Evolutionary conservation across 768 basidiomycete species (phyloP).

Genomic region (Pholiota conissans): DNA sequence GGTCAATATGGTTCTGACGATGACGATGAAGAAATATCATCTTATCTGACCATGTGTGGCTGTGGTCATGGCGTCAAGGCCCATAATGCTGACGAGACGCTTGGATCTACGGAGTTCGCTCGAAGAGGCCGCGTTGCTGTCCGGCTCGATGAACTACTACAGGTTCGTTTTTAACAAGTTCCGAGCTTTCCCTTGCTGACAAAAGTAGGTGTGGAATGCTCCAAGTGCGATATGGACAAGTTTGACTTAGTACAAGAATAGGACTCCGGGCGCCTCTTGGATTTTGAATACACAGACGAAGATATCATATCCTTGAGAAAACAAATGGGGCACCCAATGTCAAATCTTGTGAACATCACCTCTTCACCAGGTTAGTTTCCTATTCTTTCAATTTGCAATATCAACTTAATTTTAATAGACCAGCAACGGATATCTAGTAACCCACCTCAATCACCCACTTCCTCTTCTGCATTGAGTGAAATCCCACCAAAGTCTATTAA

Average conservation of each 20-base stretch:
- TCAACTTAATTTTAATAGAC: slow-evolving; percentile 22
- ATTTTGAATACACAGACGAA: slow-evolving; percentile 76
- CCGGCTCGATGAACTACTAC: slow-evolving; percentile 77
- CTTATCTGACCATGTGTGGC: slow-evolving; percentile 61
- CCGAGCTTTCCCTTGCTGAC: slow-evolving; percentile 5
- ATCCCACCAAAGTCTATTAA: slow-evolving; percentile 47
- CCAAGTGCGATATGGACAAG: background rate
- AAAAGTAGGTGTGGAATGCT: slow-evolving; percentile 9
- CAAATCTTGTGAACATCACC: slow-evolving; percentile 44
- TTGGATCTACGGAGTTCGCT: slow-evolving; percentile 65
- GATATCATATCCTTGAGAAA: slow-evolving; percentile 68
- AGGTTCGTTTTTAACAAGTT: slow-evolving; percentile 48
- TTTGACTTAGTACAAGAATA: slow-evolving; percentile 27
- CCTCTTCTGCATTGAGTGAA: slow-evolving; percentile 55
- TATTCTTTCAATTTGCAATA: slow-evolving; percentile 3
- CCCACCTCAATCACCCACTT: slow-evolving; percentile 44
- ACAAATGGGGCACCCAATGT: slow-evolving; percentile 60
- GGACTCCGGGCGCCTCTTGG: slow-evolving; percentile 76
- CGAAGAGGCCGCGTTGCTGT: slow-evolving; percentile 75
- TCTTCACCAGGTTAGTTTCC: slow-evolving; percentile 50
- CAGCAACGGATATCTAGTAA: slow-evolving; percentile 30
- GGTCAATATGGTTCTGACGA: slow-evolving; percentile 74
- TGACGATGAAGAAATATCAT: slow-evolving; percentile 58
- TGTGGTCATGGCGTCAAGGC: slow-evolving; percentile 68
- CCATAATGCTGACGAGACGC: slow-evolving; percentile 65